Percentiles rank a stretch among this genome's conserved stretches.
Evolutionary conservation across 2,329 filamentous ascomycete species (phyloP).

Genomic region (Xylariaceae sp.): DNA sequence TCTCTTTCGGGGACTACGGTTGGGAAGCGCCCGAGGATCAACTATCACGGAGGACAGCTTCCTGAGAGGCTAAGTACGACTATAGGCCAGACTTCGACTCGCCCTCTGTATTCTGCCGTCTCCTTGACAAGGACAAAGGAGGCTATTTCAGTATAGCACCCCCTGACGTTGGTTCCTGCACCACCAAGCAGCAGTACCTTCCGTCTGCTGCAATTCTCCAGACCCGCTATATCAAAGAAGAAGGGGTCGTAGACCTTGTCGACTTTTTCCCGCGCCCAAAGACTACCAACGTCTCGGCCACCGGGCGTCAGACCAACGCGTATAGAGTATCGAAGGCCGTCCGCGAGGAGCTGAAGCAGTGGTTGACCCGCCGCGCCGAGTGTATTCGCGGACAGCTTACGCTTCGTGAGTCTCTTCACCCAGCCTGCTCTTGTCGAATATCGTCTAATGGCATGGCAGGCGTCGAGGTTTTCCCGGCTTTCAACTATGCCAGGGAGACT

Average conservation of each 20-base stretch:
- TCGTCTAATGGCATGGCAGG: constrained; percentile 29
- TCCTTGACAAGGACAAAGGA: constrained; percentile 67
- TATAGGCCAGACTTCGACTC: constrained; percentile 70
- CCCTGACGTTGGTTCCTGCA: constrained; percentile 42
- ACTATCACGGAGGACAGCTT: too few relatives aligned
- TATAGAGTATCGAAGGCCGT: constrained; percentile 47
- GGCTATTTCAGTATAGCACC: constrained; percentile 65
- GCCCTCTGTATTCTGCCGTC: constrained; percentile 65
- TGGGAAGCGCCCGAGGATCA: too few relatives aligned
- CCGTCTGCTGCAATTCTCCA: constrained; percentile 69
- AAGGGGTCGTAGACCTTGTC: constrained; percentile 64
- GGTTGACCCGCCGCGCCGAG: constrained; percentile 64
- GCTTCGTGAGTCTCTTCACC: constrained; percentile 46
- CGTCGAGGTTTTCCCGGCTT: constrained; percentile 65
- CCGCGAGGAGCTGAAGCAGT: constrained; percentile 58
- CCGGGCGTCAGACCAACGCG: constrained; percentile 39
- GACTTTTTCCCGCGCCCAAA: constrained; percentile 71
- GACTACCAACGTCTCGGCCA: constrained; percentile 44
- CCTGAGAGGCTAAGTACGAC: background rate
- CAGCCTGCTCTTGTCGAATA: background rate
- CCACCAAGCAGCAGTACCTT: constrained; percentile 71
- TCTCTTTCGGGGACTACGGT: too few relatives aligned
- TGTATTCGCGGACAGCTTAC: constrained; percentile 62
- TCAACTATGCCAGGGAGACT: constrained; percentile 58
- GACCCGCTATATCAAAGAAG: constrained; percentile 69